Conservation (phyloP, 768 basidiomycete genomes). For the Phylloporus sp. region DNA sequence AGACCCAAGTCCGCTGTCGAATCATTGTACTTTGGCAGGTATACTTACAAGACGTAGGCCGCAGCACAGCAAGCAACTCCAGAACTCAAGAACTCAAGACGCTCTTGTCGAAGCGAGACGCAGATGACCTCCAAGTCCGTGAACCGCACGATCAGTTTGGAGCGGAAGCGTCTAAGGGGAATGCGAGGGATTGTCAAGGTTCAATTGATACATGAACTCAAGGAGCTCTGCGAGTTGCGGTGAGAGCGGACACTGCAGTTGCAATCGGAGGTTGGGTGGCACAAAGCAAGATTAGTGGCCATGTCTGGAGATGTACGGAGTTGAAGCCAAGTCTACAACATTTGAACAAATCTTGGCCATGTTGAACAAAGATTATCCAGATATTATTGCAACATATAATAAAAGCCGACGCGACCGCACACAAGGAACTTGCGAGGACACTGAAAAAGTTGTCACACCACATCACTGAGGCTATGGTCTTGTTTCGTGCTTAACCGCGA, state of each 20-base stretch:
- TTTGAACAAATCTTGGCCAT: conserved; percentile 48
- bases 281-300: conserved; percentile 77
- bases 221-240: conserved; percentile 60
- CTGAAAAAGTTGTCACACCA: conserved; percentile 55
- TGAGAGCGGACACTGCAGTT: conserved; percentile 70
- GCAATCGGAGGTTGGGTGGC: conserved; percentile 66
- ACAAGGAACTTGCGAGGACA: conserved; percentile 44
- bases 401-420: conserved; percentile 46
- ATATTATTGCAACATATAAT: conserved; percentile 49
- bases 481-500: too few species aligned
- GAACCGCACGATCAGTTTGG: conserved; percentile 65
- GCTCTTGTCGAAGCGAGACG: conserved; percentile 59
- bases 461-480: too few species aligned
- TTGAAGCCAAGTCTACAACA: conserved; percentile 46
- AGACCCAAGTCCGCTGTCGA: conserved; percentile 36
- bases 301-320: conserved; percentile 61
- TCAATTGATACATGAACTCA: conserved; percentile 59
- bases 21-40: conserved; percentile 6
- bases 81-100: conserved; percentile 65
- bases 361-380: conserved; percentile 48
- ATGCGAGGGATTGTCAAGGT: conserved; percentile 60
- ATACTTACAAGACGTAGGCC: conserved; percentile 27
- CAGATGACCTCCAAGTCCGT: conserved; percentile 65
- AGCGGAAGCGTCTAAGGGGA: conserved; percentile 66
- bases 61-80: conserved; percentile 48